Evolutionary conservation across 345 rosid species (phyloP), one percentile per base, ranked within the genome.

Genomic region (Kernera saxatilis): DNA sequence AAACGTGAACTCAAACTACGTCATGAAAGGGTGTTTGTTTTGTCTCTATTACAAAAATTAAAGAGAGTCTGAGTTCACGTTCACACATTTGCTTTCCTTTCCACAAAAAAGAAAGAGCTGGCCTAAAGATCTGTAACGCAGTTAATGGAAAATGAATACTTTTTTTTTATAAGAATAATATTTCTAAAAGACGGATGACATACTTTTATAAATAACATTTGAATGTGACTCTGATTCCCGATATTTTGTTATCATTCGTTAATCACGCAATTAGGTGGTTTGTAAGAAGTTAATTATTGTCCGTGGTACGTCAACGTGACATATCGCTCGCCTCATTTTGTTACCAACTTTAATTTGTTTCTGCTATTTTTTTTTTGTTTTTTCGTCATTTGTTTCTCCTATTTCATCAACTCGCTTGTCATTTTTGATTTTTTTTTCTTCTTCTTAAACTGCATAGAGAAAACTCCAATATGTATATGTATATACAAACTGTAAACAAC

Each of bases 21-120:
- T 72, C 15, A 5, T 17, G 17, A 27, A 71, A 32, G 37, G 48
- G 26, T 1, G 4, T 17, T 43, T 54, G 23, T 43, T 27, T 59
- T 60, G 59, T 71, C 60, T 41, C 8, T 15, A 32, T 15, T 62
- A 29, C 37, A 43, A 33, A 29, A 14, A n/a, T 12, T 2, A 53
- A 54, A 56, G 41, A 18, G 64, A 54, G 23, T 12, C 3, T 55
- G 23, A 46, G 52, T 73, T 66, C 60, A 66, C 67, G n/a, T n/a
- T n/a, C n/a, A 57, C 61, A 15, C 1, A 8, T n/a, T 25, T 41
- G 30, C 53, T 30, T 39, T 63, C 46, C n/a, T 22, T 62, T 49
- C 48, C 6, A 44, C 39, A 22, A 9, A 22, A 29, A 8, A 40
- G 25, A 41, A 5, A 54, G 33, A 30, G 12, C n/a, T 19, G 51